Conservation (phyloP, 1,139 yeast species). For the Pichia sp. region DNA sequence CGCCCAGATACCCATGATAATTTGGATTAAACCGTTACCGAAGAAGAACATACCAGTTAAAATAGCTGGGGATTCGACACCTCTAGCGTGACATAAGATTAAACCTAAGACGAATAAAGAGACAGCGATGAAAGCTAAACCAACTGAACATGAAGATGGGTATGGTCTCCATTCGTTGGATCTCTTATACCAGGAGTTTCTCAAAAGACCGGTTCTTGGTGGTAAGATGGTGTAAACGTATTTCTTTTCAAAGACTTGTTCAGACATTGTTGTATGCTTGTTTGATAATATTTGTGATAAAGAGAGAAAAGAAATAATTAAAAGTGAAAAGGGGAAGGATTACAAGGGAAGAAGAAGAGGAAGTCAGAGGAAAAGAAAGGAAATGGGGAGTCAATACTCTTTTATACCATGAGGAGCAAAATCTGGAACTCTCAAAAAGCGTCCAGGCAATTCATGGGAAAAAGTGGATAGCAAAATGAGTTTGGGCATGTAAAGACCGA, state of each 20-base stretch:
- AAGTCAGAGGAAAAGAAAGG: not conserved
- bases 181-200: slow-evolving; percentile 26
- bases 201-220: slow-evolving; percentile 30
- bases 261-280: slow-evolving; percentile 17
- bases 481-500: no score
- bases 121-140: slow-evolving; percentile 27
- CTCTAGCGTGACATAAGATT: slow-evolving; percentile 49
- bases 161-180: slow-evolving; percentile 30
- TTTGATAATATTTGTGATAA: not conserved
- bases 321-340: not conserved
- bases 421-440: no score
- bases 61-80: slow-evolving; percentile 45
- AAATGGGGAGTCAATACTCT: not conserved
- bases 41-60: slow-evolving; percentile 51
- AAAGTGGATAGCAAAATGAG: not conserved
- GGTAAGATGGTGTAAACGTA: slow-evolving; percentile 20
- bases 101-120: slow-evolving; percentile 32
- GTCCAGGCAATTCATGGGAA: no score
- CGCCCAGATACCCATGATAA: slow-evolving; percentile 65
- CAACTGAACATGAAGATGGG: slow-evolving; percentile 30
- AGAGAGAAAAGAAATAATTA: not conserved
- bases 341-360: not conserved
- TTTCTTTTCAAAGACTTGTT: slow-evolving; percentile 17
- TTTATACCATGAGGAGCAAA: not conserved
- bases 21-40: slow-evolving; percentile 61